phyloP scores from a whole-genome alignment of 108 stramenopile species.

The Skeletonema potamos region DNA sequence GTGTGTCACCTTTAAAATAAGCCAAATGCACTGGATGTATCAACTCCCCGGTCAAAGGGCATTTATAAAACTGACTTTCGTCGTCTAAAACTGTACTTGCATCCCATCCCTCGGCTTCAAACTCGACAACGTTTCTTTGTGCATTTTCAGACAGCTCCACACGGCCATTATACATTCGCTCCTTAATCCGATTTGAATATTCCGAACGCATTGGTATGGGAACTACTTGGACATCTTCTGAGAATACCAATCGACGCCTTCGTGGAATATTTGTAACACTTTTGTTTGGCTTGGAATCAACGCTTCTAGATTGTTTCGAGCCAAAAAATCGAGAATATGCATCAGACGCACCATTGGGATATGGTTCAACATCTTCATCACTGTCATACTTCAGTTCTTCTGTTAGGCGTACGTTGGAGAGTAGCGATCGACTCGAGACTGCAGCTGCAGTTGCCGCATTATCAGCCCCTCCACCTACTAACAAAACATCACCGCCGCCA shows the following conservation, averaged over 20 bases:
- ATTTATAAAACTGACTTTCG: constrained; percentile 46
- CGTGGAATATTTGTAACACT: constrained; percentile 10
- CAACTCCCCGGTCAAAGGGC: constrained; percentile 37
- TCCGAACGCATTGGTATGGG: constrained; percentile 82
- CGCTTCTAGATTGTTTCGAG: constrained; percentile 1
- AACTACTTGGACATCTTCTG: constrained; percentile 63
- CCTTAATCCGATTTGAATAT: constrained; percentile 76
- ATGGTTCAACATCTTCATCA: constrained; percentile 29
- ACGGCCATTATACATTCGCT: constrained; percentile 72
- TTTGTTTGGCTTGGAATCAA: constrained; percentile 5
- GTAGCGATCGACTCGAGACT: constrained; percentile 26
- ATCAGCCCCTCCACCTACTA: background rate
- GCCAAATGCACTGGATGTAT: constrained; percentile 60
- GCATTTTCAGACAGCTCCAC: constrained; percentile 71
- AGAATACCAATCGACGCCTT: constrained; percentile 17
- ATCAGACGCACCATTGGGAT: constrained; percentile 1
- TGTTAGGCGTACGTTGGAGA: constrained; percentile 27
- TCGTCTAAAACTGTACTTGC: constrained; percentile 72
- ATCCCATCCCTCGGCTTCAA: constrained; percentile 63
- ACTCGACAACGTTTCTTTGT: constrained; percentile 60
- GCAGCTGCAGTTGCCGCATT: constrained; percentile 2
- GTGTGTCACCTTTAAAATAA: constrained; percentile 25
- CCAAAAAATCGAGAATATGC: constrained; percentile 25
- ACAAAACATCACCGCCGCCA: constrained; percentile 8
- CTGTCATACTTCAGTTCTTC: constrained; percentile 45